These are phyloP conservation scores for Trichoderma endophyticum DNA, from an alignment of 2,329 filamentous ascomycete species.

Conservation along the genomic window DNA sequence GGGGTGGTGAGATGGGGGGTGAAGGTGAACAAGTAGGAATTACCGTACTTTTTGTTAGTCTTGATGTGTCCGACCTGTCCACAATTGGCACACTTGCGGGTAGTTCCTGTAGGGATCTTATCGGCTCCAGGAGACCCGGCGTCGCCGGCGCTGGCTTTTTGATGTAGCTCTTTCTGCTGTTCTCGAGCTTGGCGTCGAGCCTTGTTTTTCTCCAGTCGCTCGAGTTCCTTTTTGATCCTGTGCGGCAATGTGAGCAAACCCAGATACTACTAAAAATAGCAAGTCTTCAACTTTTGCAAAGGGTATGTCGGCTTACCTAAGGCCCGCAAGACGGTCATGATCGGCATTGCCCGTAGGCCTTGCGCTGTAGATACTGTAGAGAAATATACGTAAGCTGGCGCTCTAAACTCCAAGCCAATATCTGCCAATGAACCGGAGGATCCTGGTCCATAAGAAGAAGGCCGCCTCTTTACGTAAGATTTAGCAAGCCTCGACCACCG, in stretches of 20 bases:
- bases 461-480: slow-evolving; percentile 5
- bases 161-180: slow-evolving; percentile 72
- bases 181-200: slow-evolving; percentile 87
- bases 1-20: slow-evolving; percentile 28
- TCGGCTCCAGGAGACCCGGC: slow-evolving; percentile 49
- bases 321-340: slow-evolving; percentile 46
- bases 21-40: slow-evolving; percentile 22
- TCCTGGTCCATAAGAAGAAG: slow-evolving; percentile 26
- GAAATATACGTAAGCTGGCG: slow-evolving; percentile 39
- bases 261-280: neutral
- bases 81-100: slow-evolving; percentile 95
- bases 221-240: slow-evolving; percentile 61
- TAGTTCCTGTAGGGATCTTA: slow-evolving; percentile 63
- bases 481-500: slow-evolving; percentile 23
- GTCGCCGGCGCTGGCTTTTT: slow-evolving; percentile 42
- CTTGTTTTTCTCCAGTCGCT: slow-evolving; percentile 84
- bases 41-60: slow-evolving; percentile 90
- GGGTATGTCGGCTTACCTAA: slow-evolving; percentile 33
- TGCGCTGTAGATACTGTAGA: slow-evolving; percentile 48
- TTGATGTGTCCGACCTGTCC: slow-evolving; percentile 97
- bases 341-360: slow-evolving; percentile 50
- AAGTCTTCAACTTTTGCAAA: neutral
- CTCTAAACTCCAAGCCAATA: slow-evolving; percentile 34
- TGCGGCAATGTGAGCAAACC: neutral
- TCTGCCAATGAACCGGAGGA: slow-evolving; percentile 31